These are phyloP conservation scores for Aspergillus sp. DNA, from an alignment of 2,329 filamentous ascomycete genomes.

Conservation along the genomic window DNA sequence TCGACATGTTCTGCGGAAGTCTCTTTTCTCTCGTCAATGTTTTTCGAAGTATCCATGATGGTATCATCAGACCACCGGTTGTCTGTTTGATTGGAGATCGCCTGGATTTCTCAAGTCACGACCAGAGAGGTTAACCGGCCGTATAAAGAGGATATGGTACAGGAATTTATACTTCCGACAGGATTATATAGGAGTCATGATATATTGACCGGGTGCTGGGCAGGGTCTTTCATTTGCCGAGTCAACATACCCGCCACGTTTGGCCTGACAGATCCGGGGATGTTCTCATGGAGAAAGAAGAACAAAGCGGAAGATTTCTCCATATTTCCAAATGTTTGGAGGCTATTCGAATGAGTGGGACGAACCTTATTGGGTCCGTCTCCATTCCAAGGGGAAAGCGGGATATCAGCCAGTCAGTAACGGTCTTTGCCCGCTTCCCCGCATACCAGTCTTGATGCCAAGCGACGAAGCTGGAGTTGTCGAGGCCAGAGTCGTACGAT, in stretches of 20 bases:
- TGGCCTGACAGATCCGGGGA: neutral
- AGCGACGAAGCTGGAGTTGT: neutral
- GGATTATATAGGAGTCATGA: neutral
- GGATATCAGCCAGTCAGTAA: slow-evolving; percentile 17
- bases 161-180: neutral
- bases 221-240: neutral
- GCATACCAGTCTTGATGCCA: neutral
- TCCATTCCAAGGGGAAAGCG: slow-evolving; percentile 1
- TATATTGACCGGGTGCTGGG: neutral
- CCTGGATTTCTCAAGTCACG: neutral
- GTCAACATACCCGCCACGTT: neutral
- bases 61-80: neutral
- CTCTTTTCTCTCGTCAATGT: neutral
- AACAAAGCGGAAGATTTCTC: neutral
- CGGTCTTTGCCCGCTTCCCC: neutral
- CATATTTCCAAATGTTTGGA: neutral
- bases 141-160: neutral
- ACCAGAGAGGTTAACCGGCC: neutral
- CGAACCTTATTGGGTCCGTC: neutral
- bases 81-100: no score
- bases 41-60: neutral
- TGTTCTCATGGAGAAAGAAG: neutral
- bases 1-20: neutral
- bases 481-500: neutral
- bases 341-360: neutral